Base-by-base conservation (phyloP, 345 rosid species). In the Dovyalis caffra region DNA sequence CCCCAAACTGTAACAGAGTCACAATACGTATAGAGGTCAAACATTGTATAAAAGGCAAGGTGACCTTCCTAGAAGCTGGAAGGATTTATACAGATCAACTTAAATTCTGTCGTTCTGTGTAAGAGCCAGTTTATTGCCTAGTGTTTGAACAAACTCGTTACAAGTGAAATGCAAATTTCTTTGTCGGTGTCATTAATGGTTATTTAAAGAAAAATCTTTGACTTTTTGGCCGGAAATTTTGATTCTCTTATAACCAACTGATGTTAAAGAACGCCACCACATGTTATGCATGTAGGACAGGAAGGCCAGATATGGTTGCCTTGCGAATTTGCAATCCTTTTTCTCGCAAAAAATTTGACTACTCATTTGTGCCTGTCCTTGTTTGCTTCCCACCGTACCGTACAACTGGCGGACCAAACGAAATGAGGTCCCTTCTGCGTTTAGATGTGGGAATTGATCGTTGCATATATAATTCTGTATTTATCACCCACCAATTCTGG, bases 381-480 rank as follows among this genome's bases (percentile, higher is more conserved):
- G 84, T 74, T 23, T 31, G 51, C 73, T 49, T 62, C 74, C 74
- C 3, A 66, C 71, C 56, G 1, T 38, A 61, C 71, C 26, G 25
- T 28, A 20, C 57, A 47, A 35, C 23, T 32, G 37, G 31, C 1
- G 8, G 35, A 33, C 15, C 12, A 34, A 49, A 8, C 9, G n/a
- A 29, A 56, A 49, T 28, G 57, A 34, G 64, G 65, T 45, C 57
- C 68, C 45, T 31, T 74, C 70, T 65, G 16, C 76, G 47, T 66
- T 60, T 61, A 8, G n/a, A 15, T 12, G 51, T n/a, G 26, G 6
- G 20, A 15, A n/a, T 12, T 63, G 56, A 69, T 67, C 32, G 8
- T 7, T 6, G 23, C 35, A 16, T n/a, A n/a, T n/a, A n/a, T n/a
- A n/a, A n/a, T n/a, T 61, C 37, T 43, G 47, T 28, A 49, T 34